Base-by-base conservation (phyloP, 176 grass and related monocot genomes). In the Coix lacrymajobi region DNA sequence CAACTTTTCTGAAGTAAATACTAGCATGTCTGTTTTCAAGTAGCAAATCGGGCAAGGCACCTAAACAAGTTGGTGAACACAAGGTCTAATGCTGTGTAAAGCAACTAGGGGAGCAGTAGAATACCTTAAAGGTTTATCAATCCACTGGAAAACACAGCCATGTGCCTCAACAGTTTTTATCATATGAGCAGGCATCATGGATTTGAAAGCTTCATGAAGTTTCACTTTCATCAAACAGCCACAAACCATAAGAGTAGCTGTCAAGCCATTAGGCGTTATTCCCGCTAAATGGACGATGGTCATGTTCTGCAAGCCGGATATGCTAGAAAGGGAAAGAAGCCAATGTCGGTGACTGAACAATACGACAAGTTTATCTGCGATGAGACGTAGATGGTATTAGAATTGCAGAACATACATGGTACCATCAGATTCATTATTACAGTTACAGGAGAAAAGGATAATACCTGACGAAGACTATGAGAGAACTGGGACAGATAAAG, bases 311-410 rank as follows among this genome's bases (percentile, higher is more conserved):
- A n/a, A n/a, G n/a, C n/a, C n/a, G n/a, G n/a, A n/a, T n/a, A n/a
- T n/a, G 80, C 90, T 92, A 38, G 86, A 89, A 75, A 98, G 88
- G 49, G 92, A 89, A 32, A 95, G 71, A 65, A 95, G 88, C 2
- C 95, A 22, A 91, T 86, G 62, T 98, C 88, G 26, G 92, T 95
- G 54, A 98, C 79, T 0, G 90, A 93, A 81, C 86, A 95, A 25
- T 94, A 98, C 5, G 90, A 95, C 54, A 95, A 81, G 83, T 98
- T 98, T 89, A 98, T 98, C 92, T 93, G 90, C 1, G 45, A 84
- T 71, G n/a, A 65, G 11, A 39, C n/a, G n/a, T n/a, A n/a, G n/a
- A n/a, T n/a, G n/a, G n/a, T n/a, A n/a, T n/a, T n/a, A n/a, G n/a
- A n/a, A n/a, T n/a, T n/a, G n/a, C n/a, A n/a, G n/a, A n/a, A n/a